Evolutionary conservation across 495 filamentous ascomycete species (phyloP).

Genomic region (Trichoderma virens): DNA sequence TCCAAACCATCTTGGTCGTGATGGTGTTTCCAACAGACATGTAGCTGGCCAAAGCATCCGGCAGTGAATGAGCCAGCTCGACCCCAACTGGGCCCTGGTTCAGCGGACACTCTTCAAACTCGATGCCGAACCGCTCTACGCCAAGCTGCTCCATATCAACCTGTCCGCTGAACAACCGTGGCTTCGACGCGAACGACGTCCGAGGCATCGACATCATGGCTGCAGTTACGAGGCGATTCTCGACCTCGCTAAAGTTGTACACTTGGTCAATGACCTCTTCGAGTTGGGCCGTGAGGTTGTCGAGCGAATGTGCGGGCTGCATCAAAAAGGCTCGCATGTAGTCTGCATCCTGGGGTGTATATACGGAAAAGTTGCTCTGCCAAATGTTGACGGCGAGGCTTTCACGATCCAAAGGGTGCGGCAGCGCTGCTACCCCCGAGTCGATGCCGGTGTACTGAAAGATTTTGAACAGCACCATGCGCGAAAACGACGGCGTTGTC

Average conservation of each 20-base stretch:
- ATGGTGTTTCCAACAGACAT: not conserved
- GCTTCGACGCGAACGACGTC: not conserved
- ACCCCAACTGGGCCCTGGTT: not conserved
- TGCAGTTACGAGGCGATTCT: not conserved
- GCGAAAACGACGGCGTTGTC: slow-evolving; percentile 13
- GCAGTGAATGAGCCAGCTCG: not conserved
- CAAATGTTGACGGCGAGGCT: not conserved
- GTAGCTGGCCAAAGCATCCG: not conserved
- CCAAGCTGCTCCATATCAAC: not conserved
- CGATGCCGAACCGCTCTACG: not conserved
- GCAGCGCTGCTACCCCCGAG: not conserved
- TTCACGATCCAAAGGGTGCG: not conserved
- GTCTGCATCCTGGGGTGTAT: slow-evolving; percentile 4
- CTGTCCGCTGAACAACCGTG: not conserved
- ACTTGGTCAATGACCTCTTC: not conserved
- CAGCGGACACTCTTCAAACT: not conserved
- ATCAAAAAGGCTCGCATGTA: slow-evolving; percentile 13
- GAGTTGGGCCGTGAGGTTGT: slow-evolving; percentile 5
- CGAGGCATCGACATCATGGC: not conserved
- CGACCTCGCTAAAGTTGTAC: not conserved
- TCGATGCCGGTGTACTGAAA: slow-evolving; percentile 11
- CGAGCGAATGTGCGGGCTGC: slow-evolving; percentile 10
- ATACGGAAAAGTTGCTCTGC: slow-evolving; percentile 3
- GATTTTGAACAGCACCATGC: slow-evolving; percentile 11
- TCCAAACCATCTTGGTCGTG: not conserved